Evolutionary conservation across 2,329 filamentous ascomycete genomes (phyloP).

Genomic region (Cladosporium sp.): DNA sequence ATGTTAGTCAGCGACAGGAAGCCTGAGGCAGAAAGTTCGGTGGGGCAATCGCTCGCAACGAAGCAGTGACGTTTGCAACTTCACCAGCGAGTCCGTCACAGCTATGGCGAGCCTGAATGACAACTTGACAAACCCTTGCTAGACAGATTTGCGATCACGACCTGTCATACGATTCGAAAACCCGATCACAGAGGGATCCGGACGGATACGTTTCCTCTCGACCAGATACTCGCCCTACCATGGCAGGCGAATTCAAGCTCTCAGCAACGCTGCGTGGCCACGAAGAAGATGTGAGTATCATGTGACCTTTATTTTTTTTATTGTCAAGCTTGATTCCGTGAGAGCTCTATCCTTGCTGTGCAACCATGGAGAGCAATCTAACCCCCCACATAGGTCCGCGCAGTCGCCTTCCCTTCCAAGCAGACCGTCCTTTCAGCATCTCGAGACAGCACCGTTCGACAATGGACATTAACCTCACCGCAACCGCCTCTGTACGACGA

Average conservation of each 20-base stretch:
- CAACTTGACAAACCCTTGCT: no score
- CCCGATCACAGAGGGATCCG: not conserved
- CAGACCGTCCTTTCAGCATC: constrained; percentile 77
- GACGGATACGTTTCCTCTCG: no score
- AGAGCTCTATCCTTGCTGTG: constrained; percentile 12
- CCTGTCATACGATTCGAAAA: no score
- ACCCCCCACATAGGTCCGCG: constrained; percentile 62
- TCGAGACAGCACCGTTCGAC: constrained; percentile 80
- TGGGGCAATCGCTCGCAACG: no score
- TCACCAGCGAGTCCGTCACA: no score
- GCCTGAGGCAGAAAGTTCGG: no score
- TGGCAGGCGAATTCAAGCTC: constrained; percentile 78
- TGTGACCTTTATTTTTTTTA: not conserved
- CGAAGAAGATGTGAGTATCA: constrained; percentile 74
- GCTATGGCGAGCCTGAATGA: no score
- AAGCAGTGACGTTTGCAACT: no score
- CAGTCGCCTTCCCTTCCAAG: constrained; percentile 68
- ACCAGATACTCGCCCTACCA: constrained; percentile 30
- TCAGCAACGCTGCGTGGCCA: constrained; percentile 85
- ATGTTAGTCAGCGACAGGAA: no score
- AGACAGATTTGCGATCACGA: no score
- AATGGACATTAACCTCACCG: constrained; percentile 67
- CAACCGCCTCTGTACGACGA: constrained; percentile 67
- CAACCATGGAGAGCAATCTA: not conserved
- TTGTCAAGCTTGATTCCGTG: constrained; percentile 13